Percentiles rank a stretch among this genome's conserved stretches.
These are phyloP conservation scores for Colletotrichum tropicicola DNA, from an alignment of 2,329 filamentous ascomycete species.

Conservation along the genomic window DNA sequence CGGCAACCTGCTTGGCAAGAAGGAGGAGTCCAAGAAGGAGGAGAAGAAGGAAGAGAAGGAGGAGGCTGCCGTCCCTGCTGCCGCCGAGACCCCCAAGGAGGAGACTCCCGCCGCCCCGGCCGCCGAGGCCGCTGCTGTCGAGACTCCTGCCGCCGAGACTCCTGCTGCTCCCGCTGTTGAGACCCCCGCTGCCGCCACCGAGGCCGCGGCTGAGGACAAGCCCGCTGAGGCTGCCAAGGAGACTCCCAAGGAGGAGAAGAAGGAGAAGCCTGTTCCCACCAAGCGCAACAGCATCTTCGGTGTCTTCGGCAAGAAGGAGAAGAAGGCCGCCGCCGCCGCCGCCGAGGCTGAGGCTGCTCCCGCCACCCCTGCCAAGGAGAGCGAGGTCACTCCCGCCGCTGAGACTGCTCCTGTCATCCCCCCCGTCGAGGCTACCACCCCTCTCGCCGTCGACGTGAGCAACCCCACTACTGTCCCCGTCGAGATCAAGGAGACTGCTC, in stretches of 20 bases:
- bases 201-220: conserved; percentile 48
- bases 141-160: conserved; percentile 45
- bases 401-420: conserved; percentile 68
- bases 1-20: conserved; percentile 64
- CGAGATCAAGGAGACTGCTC: conserved; percentile 54
- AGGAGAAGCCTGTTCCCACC: conserved; percentile 54
- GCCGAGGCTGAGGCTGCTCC: conserved; percentile 54
- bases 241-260: conserved; percentile 45
- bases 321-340: conserved; percentile 66
- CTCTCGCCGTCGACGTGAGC: conserved; percentile 63
- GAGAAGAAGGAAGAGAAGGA: conserved; percentile 51
- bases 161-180: conserved; percentile 41
- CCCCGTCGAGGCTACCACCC: conserved; percentile 65
- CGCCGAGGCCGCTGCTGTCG: conserved; percentile 40
- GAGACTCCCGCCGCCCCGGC: conserved; percentile 38
- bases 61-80: conserved; percentile 40
- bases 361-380: conserved; percentile 53
- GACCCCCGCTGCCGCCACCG: conserved; percentile 35
- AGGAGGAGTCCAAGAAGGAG: conserved; percentile 57
- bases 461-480: conserved; percentile 55
- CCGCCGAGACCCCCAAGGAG: conserved; percentile 44
- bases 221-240: conserved; percentile 43
- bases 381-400: conserved; percentile 47
- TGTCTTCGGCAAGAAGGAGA: conserved; percentile 64
- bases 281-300: conserved; percentile 69